A percentile compares a stretch with the other conserved stretches of the same genome.
These are phyloP conservation scores for Globisporangium uncinulatum DNA, from an alignment of 352 stramenopile species.

Conservation along the genomic window DNA sequence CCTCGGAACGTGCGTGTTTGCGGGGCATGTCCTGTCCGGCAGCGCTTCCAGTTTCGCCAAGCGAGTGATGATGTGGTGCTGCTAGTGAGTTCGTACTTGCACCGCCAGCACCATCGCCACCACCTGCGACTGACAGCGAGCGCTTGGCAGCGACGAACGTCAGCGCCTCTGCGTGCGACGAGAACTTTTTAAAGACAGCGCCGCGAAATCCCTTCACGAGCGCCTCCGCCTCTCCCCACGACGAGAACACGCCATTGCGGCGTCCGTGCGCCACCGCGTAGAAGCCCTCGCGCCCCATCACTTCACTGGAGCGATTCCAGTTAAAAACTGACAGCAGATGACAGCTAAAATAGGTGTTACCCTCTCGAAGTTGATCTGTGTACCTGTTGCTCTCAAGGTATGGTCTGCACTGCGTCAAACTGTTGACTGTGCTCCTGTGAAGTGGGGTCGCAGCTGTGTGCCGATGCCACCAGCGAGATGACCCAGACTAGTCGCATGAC, in stretches of 20 bases:
- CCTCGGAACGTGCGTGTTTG: conserved; percentile 1
- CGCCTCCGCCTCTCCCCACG: conserved; percentile 38
- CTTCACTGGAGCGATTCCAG: conserved; percentile 5
- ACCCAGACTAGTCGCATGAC: too few species aligned
- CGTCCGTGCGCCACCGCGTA: conserved; percentile 62
- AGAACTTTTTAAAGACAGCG: conserved; percentile 64
- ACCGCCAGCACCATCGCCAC: too few species aligned
- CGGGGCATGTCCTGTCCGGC: neutral
- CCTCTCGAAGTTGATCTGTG: neutral
- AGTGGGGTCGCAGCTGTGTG: too few species aligned
- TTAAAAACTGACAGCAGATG: neutral
- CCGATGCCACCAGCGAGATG: too few species aligned
- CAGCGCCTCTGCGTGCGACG: conserved; percentile 35
- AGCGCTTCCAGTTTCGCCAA: too few species aligned
- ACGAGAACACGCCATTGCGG: conserved; percentile 43
- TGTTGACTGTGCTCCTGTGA: too few species aligned
- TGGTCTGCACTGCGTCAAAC: neutral
- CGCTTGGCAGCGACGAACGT: conserved; percentile 28
- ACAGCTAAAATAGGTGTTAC: neutral
- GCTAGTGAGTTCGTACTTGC: too few species aligned
- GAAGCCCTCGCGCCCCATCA: conserved; percentile 32
- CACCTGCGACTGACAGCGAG: neutral
- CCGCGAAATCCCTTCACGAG: conserved; percentile 54
- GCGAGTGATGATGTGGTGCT: neutral
- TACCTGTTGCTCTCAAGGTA: neutral